These are phyloP conservation scores for Paramecium sonneborni DNA, from an alignment of 73 alveolate genomes.

Conservation along the genomic window DNA sequence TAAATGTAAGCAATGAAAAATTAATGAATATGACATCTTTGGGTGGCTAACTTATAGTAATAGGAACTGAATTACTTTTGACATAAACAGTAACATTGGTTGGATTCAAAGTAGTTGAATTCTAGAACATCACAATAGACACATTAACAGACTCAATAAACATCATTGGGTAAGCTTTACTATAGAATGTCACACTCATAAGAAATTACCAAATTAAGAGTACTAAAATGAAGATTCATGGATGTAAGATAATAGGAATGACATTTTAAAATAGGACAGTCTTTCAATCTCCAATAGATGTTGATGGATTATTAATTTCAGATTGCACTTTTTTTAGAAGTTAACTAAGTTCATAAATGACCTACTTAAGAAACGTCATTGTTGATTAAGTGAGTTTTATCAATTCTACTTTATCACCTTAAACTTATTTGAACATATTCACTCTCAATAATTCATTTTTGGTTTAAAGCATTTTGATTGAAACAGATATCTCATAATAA, in stretches of 20 bases:
- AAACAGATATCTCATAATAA: not conserved
- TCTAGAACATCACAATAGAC: not conserved
- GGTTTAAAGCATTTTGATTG: conserved; percentile 30
- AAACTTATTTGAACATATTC: not conserved
- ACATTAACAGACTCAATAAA: not conserved
- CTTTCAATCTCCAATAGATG: not conserved
- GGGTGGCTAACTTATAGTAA: conserved; percentile 24
- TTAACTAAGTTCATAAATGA: not conserved
- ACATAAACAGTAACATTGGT: not conserved
- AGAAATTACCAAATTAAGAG: not conserved
- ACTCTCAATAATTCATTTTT: not conserved
- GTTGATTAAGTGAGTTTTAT: not conserved
- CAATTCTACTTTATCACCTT: not conserved
- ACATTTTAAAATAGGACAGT: not conserved
- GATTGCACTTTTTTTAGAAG: not conserved
- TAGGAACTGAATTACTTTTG: not conserved
- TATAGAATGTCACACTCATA: not conserved
- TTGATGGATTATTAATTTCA: not conserved
- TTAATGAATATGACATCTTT: conserved; percentile 18
- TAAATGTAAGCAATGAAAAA: not conserved
- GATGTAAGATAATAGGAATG: not conserved
- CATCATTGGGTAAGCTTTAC: not conserved
- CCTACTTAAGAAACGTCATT: not conserved
- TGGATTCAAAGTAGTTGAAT: not conserved
- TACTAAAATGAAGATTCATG: not conserved